Conservation (phyloP, 352 stramenopile species). For the Pythium rhizo-oryzae region DNA sequence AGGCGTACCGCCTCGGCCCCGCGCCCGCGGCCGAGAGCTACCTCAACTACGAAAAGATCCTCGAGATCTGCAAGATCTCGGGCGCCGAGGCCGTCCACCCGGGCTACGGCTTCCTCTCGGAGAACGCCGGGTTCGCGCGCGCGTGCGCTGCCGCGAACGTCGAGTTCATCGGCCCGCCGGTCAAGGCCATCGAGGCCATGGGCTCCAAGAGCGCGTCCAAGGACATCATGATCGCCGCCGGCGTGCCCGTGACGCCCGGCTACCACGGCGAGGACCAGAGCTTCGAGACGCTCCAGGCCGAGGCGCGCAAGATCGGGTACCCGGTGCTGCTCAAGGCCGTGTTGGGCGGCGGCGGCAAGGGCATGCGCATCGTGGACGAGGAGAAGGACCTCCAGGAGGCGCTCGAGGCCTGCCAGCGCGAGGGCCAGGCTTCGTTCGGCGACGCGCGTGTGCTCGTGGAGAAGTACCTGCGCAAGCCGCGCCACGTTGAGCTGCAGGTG, state of each 20-base stretch:
- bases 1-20: slow-evolving; percentile 71
- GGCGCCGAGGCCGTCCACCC: slow-evolving; percentile 85
- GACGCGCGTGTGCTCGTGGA: slow-evolving; percentile 91
- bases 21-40: slow-evolving; percentile 77
- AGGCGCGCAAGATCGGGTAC: slow-evolving; percentile 90
- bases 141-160: slow-evolving; percentile 75
- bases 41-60: slow-evolving; percentile 78
- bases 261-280: slow-evolving; percentile 92
- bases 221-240: slow-evolving; percentile 90
- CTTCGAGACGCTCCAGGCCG: slow-evolving; percentile 67
- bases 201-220: slow-evolving; percentile 93
- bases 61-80: slow-evolving; percentile 62
- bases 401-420: slow-evolving; percentile 85
- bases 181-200: slow-evolving; percentile 90
- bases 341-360: slow-evolving; percentile 90
- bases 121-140: slow-evolving; percentile 81
- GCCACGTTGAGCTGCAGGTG: slow-evolving; percentile 94
- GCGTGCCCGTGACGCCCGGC: slow-evolving; percentile 87
- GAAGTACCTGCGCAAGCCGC: slow-evolving; percentile 87
- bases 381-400: slow-evolving; percentile 80
- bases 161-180: slow-evolving; percentile 91
- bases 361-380: slow-evolving; percentile 90
- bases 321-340: slow-evolving; percentile 94
- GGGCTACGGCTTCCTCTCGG: slow-evolving; percentile 90
- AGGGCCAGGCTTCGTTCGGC: slow-evolving; percentile 89